Percentiles rank a stretch among this genome's conserved stretches.
Evolutionary conservation across 169 alveolate genomes (phyloP).

Genomic region (Plasmodium gallinaceum): DNA sequence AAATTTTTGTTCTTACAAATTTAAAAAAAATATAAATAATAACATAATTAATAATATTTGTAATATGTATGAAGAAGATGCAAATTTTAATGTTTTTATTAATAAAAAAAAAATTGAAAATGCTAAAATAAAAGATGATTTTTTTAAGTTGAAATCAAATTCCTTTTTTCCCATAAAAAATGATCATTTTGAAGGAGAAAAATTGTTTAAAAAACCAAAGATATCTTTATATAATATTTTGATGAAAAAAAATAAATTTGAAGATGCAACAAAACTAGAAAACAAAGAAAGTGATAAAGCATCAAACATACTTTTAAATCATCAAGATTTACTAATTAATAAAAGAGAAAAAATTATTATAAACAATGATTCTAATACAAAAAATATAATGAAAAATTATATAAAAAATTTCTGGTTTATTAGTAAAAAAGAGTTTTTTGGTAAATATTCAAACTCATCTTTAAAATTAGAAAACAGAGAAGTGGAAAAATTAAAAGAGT

Average conservation of each 20-base stretch:
- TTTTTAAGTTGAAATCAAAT: neutral
- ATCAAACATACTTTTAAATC: constrained; percentile 22
- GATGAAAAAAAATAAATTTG: neutral
- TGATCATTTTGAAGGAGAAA: constrained; percentile 68
- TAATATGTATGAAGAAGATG: constrained; percentile 27
- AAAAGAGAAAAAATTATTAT: constrained; percentile 57
- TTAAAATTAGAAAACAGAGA: constrained; percentile 13
- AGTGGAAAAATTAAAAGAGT: constrained; percentile 59
- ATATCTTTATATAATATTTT: constrained; percentile 2
- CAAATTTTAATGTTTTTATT: neutral
- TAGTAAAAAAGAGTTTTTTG: constrained; percentile 39
- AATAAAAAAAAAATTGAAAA: neutral
- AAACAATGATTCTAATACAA: constrained; percentile 19
- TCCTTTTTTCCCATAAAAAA: neutral
- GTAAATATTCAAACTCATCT: constrained; percentile 24
- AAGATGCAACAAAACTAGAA: neutral
- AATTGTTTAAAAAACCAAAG: constrained; percentile 53
- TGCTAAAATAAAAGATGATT: neutral
- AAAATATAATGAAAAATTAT: constrained; percentile 9
- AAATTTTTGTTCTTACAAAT: constrained; percentile 41
- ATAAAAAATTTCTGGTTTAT: constrained; percentile 39
- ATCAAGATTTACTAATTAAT: constrained; percentile 63
- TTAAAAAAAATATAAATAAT: constrained; percentile 38
- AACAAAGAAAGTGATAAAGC: neutral
- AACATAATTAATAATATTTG: constrained; percentile 28